Conservation (phyloP, 2,329 filamentous ascomycete genomes). For the Nannizziopsis arthrosporioides region DNA sequence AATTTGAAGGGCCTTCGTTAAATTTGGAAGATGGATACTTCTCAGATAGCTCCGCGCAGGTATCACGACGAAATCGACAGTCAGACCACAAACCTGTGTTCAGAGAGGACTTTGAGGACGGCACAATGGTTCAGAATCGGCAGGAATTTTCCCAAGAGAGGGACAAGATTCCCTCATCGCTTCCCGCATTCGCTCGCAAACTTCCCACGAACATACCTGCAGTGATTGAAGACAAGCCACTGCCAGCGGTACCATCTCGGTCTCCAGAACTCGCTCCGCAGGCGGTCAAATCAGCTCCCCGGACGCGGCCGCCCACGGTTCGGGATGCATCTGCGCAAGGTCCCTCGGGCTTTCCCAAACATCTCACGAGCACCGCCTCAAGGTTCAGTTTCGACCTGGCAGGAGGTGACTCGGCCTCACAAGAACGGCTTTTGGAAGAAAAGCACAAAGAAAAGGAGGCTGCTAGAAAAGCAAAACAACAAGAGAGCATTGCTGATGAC, state of each 20-base stretch:
- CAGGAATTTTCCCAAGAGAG: background rate
- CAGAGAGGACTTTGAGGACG: constrained; percentile 44
- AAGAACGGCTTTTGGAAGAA: constrained; percentile 53
- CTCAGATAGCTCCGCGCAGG: constrained; percentile 11
- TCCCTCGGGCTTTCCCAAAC: constrained; percentile 32
- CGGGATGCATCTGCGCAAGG: constrained; percentile 16
- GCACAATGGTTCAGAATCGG: background rate
- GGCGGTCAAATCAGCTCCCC: background rate
- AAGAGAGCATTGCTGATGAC: constrained; percentile 24
- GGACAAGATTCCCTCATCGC: background rate
- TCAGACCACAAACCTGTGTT: constrained; percentile 47
- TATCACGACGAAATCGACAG: constrained; percentile 22
- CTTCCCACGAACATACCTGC: constrained; percentile 2
- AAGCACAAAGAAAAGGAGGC: constrained; percentile 47
- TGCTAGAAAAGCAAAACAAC: constrained; percentile 26
- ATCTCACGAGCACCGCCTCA: constrained; percentile 47
- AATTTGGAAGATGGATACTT: constrained; percentile 4
- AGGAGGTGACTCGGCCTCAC: constrained; percentile 45
- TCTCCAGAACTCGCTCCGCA: background rate
- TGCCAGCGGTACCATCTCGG: background rate
- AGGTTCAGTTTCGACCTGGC: constrained; percentile 55
- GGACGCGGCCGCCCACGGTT: constrained; percentile 7
- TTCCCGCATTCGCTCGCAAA: constrained; percentile 8
- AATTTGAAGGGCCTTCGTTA: background rate
- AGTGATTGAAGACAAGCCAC: background rate